These are phyloP conservation scores for Penstemon newberryi DNA, from an alignment of 257 asterid species.

Conservation along the genomic window DNA sequence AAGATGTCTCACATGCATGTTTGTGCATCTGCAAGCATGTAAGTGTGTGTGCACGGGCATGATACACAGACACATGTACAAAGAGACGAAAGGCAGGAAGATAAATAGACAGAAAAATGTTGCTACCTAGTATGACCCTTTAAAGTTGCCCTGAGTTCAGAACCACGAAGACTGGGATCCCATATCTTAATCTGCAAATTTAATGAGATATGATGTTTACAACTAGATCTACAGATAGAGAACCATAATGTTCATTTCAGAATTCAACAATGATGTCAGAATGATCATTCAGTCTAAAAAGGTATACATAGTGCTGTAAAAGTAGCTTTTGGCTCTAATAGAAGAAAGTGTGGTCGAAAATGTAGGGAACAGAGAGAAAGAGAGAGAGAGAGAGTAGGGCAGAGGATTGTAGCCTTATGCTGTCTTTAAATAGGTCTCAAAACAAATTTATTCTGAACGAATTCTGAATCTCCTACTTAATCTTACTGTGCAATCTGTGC, in stretches of 20 bases:
- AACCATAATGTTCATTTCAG: conserved; percentile 10
- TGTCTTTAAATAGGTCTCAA: conserved; percentile 11
- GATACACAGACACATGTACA: background rate
- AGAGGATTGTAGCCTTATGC: background rate
- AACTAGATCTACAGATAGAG: background rate
- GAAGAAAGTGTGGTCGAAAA: conserved; percentile 3
- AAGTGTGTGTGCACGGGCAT: too few relatives aligned
- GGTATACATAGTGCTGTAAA: conserved; percentile 1
- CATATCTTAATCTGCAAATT: conserved; percentile 80
- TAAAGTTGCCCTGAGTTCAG: conserved; percentile 90
- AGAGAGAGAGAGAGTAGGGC: background rate
- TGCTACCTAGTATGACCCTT: conserved; percentile 84
- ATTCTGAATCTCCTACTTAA: conserved; percentile 17
- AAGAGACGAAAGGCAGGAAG: background rate
- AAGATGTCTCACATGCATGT: conserved; percentile 4
- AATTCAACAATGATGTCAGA: conserved; percentile 10
- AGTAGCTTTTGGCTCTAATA: conserved; percentile 27
- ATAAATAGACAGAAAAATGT: conserved; percentile 11
- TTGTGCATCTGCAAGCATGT: conserved; percentile 25
- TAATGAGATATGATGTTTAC: conserved; percentile 1
- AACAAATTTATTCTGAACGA: conserved; percentile 9
- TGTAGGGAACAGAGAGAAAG: conserved; percentile 2
- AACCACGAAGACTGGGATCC: conserved; percentile 95
- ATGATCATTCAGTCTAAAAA: conserved; percentile 11
- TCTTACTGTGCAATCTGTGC: conserved; percentile 90